These are phyloP conservation scores for Blastomyces gilchristii DNA, from an alignment of 2,329 filamentous ascomycete genomes.

Conservation along the genomic window DNA sequence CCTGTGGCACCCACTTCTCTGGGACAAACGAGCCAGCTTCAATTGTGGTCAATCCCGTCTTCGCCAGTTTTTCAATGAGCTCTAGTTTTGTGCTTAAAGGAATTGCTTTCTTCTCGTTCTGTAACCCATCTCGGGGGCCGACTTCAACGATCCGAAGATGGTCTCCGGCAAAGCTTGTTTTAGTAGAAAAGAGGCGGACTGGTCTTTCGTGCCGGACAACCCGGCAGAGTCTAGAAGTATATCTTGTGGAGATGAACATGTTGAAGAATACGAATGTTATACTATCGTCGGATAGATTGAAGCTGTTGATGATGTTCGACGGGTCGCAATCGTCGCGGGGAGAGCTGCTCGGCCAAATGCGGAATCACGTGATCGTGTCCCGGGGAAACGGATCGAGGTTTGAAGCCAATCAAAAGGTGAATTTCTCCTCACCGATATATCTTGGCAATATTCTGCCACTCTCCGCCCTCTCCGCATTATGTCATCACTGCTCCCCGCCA, in stretches of 20 bases:
- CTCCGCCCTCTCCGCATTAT: background rate
- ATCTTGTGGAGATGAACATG: constrained; percentile 22
- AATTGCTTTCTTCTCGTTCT: constrained; percentile 44
- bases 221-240: constrained; percentile 23
- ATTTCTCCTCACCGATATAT: background rate
- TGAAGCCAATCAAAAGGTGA: background rate
- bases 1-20: constrained; percentile 47
- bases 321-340: background rate
- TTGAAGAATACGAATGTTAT: background rate
- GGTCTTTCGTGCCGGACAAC: constrained; percentile 16
- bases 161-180: constrained; percentile 36
- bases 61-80: constrained; percentile 38
- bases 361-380: background rate
- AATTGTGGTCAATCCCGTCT: constrained; percentile 41
- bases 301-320: background rate
- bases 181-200: constrained; percentile 28
- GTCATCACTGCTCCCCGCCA: constrained; percentile 2
- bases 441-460: constrained; percentile 1
- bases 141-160: constrained; percentile 46
- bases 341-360: background rate
- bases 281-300: background rate
- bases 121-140: constrained; percentile 44
- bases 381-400: background rate
- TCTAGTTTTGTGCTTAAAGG: constrained; percentile 41
- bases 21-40: constrained; percentile 46